These are phyloP conservation scores for Pseudoscleropodium purum DNA, from an alignment of 225 moss, liverwort and hornwort species.

Conservation along the genomic window DNA sequence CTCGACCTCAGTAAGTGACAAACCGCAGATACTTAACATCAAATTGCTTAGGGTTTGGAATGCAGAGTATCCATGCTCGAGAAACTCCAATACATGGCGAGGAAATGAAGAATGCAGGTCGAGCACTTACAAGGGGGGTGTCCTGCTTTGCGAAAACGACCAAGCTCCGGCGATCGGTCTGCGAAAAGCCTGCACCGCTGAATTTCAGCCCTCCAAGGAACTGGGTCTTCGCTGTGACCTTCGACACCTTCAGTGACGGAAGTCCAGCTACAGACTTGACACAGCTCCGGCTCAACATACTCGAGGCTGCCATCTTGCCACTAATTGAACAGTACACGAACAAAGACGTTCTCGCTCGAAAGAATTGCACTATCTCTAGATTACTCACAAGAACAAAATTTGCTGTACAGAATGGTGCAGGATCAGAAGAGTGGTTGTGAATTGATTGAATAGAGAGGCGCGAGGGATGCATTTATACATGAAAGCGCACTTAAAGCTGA, in stretches of 20 bases:
- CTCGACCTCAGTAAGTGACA: background rate
- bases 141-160: constrained; percentile 21
- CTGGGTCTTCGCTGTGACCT: background rate
- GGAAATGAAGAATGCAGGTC: background rate
- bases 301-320: constrained; percentile 18
- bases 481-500: background rate
- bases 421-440: background rate
- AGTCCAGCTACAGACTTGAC: constrained; percentile 7
- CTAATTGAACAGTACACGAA: background rate
- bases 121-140: constrained; percentile 7
- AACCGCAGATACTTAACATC: too few relatives aligned
- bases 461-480: background rate
- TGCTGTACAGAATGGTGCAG: background rate
- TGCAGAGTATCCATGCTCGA: background rate
- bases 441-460: too few relatives aligned
- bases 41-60: background rate
- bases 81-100: background rate
- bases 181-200: background rate
- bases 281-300: constrained; percentile 21
- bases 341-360: background rate
- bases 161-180: constrained; percentile 9
- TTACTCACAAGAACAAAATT: background rate
- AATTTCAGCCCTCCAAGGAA: background rate
- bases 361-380: background rate
- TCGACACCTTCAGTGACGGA: constrained; percentile 5